These are phyloP conservation scores for Massariosphaeria phaeospora DNA, from an alignment of 495 filamentous ascomycete genomes.

Conservation along the genomic window DNA sequence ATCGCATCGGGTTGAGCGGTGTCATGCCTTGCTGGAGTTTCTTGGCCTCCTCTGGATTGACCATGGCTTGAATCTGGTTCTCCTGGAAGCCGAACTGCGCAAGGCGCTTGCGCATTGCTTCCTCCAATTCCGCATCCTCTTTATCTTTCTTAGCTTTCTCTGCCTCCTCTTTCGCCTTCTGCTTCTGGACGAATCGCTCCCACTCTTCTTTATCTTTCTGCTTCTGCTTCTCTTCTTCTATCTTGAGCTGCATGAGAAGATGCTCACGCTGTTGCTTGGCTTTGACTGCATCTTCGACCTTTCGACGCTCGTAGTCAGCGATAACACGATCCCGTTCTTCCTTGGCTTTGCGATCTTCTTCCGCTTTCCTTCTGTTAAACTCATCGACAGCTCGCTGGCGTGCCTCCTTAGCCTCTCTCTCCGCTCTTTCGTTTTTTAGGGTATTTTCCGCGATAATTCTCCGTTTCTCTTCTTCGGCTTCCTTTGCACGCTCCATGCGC, in stretches of 20 bases:
- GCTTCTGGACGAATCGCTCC: slow-evolving; percentile 32
- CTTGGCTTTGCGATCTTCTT: slow-evolving; percentile 28
- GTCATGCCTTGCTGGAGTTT: slow-evolving; percentile 26
- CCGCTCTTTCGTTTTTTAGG: slow-evolving; percentile 21
- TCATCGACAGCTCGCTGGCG: slow-evolving; percentile 28
- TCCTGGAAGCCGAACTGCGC: slow-evolving; percentile 39
- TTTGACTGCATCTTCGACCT: slow-evolving; percentile 32
- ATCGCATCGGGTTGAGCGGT: slow-evolving; percentile 21
- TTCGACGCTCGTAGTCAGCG: slow-evolving; percentile 35
- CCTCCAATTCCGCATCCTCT: slow-evolving; percentile 30
- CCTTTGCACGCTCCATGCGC: neutral
- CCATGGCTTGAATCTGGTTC: slow-evolving; percentile 40
- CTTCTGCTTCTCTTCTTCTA: slow-evolving; percentile 35
- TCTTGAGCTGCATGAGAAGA: slow-evolving; percentile 31
- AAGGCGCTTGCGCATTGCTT: slow-evolving; percentile 33
- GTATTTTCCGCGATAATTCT: slow-evolving; percentile 29
- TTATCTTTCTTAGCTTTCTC: slow-evolving; percentile 36
- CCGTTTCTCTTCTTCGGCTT: slow-evolving; percentile 26
- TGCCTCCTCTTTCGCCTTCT: slow-evolving; percentile 38
- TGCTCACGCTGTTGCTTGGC: slow-evolving; percentile 30
- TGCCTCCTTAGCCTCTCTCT: slow-evolving; percentile 25
- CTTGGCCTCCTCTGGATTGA: slow-evolving; percentile 35
- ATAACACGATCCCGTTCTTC: slow-evolving; percentile 32
- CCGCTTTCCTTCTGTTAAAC: slow-evolving; percentile 28
- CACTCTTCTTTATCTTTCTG: slow-evolving; percentile 37